Base-by-base conservation (phyloP, 2,329 filamentous ascomycete genomes). In the Furcasterigmium sp. region DNA sequence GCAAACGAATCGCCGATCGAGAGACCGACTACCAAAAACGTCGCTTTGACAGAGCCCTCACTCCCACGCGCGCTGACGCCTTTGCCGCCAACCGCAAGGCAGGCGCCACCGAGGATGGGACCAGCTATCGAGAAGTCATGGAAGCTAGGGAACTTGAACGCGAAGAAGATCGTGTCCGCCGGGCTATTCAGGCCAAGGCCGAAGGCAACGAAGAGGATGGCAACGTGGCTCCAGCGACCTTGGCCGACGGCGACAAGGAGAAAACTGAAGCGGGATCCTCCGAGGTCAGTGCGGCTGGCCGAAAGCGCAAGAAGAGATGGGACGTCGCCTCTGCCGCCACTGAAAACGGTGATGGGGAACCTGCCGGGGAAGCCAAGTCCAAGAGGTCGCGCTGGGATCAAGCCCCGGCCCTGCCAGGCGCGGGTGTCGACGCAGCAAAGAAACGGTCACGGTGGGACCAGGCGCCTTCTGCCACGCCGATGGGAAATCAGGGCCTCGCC, bases 11-110 rank as follows among this genome's bases (percentile, higher is more conserved):
- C 59, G 76, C 84, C 48, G 91, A 94, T 60, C 85, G 93, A 57
- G 91, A 97, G 72, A 94, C 90, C 50, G 91, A 97, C 60, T 98
- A 98, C 62, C 94, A 98, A 68, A 95, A 95, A 69, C 87, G 91
- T 52, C 83, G 91, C 46, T 94, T 95, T 64, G 84, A 95, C 61
- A 89, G 93, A 48, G 83, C 80, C 41, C 74, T 97, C 50, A 93
- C 89, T 18, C 90, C 91, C 5, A 90, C 87, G 8, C 83, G 89
- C 57, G 87, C 84, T 48, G 90, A 95, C 60, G 84, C 89, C 1
- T 95, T 95, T 58, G 85, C 87, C 20, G 80, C 84, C 50, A 87
- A 91, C 58, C 72, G 80, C 49, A 78, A 87, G 60, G 80, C 76
- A 38, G 82, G 81, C 46, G 78, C 76, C 19, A 71, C 77, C 21